These are phyloP conservation scores for Colletotrichum spinosum DNA, from an alignment of 2,329 filamentous ascomycete species.

Conservation along the genomic window DNA sequence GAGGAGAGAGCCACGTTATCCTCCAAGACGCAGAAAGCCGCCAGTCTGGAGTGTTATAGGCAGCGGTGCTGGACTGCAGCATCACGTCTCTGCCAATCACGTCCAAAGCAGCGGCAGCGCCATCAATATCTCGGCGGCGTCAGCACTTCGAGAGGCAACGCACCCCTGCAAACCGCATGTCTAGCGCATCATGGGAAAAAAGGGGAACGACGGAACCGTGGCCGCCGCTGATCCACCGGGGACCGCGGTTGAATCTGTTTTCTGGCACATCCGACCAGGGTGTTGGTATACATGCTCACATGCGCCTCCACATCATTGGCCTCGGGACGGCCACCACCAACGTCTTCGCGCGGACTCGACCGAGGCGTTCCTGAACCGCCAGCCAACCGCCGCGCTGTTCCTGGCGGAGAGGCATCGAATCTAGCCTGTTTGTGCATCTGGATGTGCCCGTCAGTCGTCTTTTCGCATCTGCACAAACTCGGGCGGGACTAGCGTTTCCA, in stretches of 20 bases:
- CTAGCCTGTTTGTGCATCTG: not conserved
- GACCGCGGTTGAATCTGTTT: slow-evolving; percentile 8
- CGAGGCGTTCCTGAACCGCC: slow-evolving; percentile 17
- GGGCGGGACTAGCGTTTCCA: not conserved
- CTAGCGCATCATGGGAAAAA: slow-evolving; percentile 24
- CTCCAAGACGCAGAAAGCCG: not conserved
- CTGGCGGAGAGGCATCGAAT: slow-evolving; percentile 1
- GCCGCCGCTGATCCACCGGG: slow-evolving; percentile 7
- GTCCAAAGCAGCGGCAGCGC: slow-evolving; percentile 22
- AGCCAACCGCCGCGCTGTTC: slow-evolving; percentile 33
- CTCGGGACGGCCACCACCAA: slow-evolving; percentile 17
- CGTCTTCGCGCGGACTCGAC: slow-evolving; percentile 7
- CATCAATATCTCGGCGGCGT: slow-evolving; percentile 35
- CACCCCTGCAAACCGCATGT: slow-evolving; percentile 17
- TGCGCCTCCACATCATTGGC: slow-evolving; percentile 23
- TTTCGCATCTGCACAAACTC: slow-evolving; percentile 16
- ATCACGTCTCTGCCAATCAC: slow-evolving; percentile 28
- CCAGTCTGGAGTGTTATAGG: slow-evolving; percentile 17
- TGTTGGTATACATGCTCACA: slow-evolving; percentile 6
- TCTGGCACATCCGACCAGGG: slow-evolving; percentile 21
- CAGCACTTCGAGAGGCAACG: not conserved
- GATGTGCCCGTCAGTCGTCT: slow-evolving; percentile 1
- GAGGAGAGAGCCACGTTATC: not conserved
- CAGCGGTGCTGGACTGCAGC: slow-evolving; percentile 17
- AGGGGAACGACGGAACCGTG: slow-evolving; percentile 20